Percentiles rank a stretch among this genome's conserved stretches.
Conservation (phyloP, 1,284 basidiomycete genomes). For the Heterobasidion irregulare region DNA sequence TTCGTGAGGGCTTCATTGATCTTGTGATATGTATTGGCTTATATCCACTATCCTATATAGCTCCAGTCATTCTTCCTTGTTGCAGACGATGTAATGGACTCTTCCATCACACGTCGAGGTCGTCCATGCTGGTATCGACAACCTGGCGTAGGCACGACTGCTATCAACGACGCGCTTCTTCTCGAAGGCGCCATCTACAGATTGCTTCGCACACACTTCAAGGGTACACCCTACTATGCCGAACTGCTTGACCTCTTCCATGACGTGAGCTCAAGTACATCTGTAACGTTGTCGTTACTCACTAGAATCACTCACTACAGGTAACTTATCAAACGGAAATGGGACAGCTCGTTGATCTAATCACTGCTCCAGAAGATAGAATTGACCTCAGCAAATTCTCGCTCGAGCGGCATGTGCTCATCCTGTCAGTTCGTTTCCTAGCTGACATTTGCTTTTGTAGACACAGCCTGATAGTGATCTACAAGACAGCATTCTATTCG, state of each 20-base stretch:
- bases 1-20: slow-evolving; percentile 44
- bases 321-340: slow-evolving; percentile 93
- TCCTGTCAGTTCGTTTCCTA: background rate
- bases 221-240: slow-evolving; percentile 77
- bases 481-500: slow-evolving; percentile 99
- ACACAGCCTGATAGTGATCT: slow-evolving; percentile 90
- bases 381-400: slow-evolving; percentile 90
- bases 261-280: slow-evolving; percentile 41
- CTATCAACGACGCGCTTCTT: slow-evolving; percentile 98
- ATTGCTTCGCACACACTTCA: slow-evolving; percentile 86
- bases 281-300: background rate
- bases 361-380: slow-evolving; percentile 87
- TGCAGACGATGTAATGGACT: slow-evolving; percentile 97
- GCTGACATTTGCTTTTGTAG: slow-evolving; percentile 27
- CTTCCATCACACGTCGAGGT: slow-evolving; percentile 88
- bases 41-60: slow-evolving; percentile 29
- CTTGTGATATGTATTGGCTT: background rate
- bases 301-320: slow-evolving; percentile 22
- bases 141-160: slow-evolving; percentile 74
- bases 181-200: slow-evolving; percentile 92
- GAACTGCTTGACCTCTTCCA: slow-evolving; percentile 89
- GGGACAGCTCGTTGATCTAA: slow-evolving; percentile 92
- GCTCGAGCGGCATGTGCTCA: slow-evolving; percentile 54
- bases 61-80: slow-evolving; percentile 98
- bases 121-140: slow-evolving; percentile 95